phyloP scores from a whole-genome alignment of 352 stramenopile genomes.

The Globisporangium heterothallicum region DNA sequence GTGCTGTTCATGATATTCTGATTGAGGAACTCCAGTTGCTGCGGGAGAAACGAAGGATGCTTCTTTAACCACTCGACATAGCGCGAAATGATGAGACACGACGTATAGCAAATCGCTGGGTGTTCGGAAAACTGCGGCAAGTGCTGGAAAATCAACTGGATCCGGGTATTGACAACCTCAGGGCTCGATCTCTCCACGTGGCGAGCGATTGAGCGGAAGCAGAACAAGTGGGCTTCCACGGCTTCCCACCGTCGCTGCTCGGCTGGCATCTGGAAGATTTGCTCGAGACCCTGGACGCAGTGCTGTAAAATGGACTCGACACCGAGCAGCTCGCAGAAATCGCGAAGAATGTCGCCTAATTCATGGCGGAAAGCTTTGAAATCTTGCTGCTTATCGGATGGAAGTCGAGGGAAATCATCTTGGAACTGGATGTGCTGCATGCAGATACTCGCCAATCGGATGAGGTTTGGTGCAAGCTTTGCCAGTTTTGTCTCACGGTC shows the following conservation, averaged over 20 bases:
- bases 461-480: slow-evolving; percentile 46
- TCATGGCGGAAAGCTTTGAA: slow-evolving; percentile 80
- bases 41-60: slow-evolving; percentile 38
- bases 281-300: slow-evolving; percentile 67
- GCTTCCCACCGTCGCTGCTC: slow-evolving; percentile 61
- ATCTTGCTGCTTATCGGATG: slow-evolving; percentile 69
- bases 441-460: slow-evolving; percentile 57
- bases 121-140: slow-evolving; percentile 68
- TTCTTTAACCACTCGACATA: slow-evolving; percentile 69
- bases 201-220: slow-evolving; percentile 76
- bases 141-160: slow-evolving; percentile 76
- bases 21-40: slow-evolving; percentile 69
- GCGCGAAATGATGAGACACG: slow-evolving; percentile 79
- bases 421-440: slow-evolving; percentile 83
- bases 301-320: slow-evolving; percentile 69
- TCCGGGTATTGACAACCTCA: slow-evolving; percentile 25
- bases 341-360: slow-evolving; percentile 73
- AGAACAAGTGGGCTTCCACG: slow-evolving; percentile 79
- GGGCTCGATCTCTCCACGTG: slow-evolving; percentile 52
- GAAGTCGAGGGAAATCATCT: slow-evolving; percentile 56
- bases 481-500: slow-evolving; percentile 17
- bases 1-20: slow-evolving; percentile 55
- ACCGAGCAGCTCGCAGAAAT: slow-evolving; percentile 70
- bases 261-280: slow-evolving; percentile 50
- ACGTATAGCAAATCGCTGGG: slow-evolving; percentile 80